Base-by-base conservation (phyloP, 768 basidiomycete genomes). In the Rhodotorula kratochvilovae region DNA sequence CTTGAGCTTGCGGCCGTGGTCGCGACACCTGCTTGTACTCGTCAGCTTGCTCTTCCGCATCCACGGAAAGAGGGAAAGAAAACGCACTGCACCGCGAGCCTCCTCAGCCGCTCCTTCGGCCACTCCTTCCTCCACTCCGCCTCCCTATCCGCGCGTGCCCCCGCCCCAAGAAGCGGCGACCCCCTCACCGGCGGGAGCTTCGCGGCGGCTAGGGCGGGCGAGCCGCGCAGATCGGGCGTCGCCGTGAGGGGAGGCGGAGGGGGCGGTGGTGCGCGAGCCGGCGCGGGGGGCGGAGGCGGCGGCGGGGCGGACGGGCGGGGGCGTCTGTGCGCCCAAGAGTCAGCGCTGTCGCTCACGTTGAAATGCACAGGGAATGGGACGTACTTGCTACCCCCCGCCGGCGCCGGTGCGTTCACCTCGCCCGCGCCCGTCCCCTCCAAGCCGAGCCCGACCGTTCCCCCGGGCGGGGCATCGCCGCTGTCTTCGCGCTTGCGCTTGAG, bases 1-100 rank as follows among this genome's bases (percentile, higher is more conserved):
- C 81, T 92, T 91, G 79, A 92, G 88, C 74, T 84, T 82, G 67
- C 90, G 87, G 31, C 89, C 91, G 29, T 85, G 84, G 7, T 80
- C 81, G 75, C 90, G 86, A 78, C 89, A 91, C 77, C 84, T 86
- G 78, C 85, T 19, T 3, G 8, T 27, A 10, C n/a, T n/a, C n/a
- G n/a, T n/a, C n/a, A n/a, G n/a, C n/a, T n/a, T n/a, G n/a, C n/a
- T n/a, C n/a, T n/a, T n/a, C n/a, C n/a, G n/a, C n/a, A n/a, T n/a
- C 85, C 68, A 89, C 84, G 68, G 88, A 89, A 29, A 87, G 72
- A 76, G 77, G 42, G 76, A 76, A 33, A 25, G 54, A 45, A 27
- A 11, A 57, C 51, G 53, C n/a, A 69, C 68, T 54, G 78, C 80
- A 78, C 80, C 76, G 76, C 68, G 73, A 74, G 57, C 39, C 63